Percentiles rank a stretch among this genome's conserved stretches.
Evolutionary conservation across 2,329 filamentous ascomycete species (phyloP).

Genomic region (Parastagonospora avenae): DNA sequence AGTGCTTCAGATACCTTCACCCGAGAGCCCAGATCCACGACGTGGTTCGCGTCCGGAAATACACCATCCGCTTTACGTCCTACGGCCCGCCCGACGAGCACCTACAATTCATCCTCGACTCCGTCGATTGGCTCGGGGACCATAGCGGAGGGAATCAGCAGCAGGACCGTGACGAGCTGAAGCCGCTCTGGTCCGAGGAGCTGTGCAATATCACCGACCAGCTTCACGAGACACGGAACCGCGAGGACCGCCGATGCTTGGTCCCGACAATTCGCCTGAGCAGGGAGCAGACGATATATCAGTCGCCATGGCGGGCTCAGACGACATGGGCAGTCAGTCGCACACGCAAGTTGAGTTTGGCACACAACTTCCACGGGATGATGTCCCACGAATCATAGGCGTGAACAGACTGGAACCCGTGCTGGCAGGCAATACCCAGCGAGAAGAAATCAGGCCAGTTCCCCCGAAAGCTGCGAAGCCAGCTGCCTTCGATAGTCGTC

Average conservation of each 20-base stretch:
- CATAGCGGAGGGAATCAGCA: neutral
- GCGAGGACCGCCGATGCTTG: constrained; percentile 25
- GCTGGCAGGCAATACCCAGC: constrained; percentile 24
- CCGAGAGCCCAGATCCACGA: constrained; percentile 5
- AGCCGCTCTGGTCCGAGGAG: constrained; percentile 11
- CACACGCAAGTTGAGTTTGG: constrained; percentile 28
- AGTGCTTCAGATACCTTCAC: constrained; percentile 14
- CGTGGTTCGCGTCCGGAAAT: constrained; percentile 26
- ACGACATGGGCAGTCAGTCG: constrained; percentile 19
- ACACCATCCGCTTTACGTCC: constrained; percentile 30
- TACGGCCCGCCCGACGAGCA: constrained; percentile 31
- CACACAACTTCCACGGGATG: constrained; percentile 21
- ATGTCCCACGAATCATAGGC: constrained; percentile 14
- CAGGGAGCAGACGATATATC: constrained; percentile 16
- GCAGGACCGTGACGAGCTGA: neutral
- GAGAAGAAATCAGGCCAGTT: constrained; percentile 10
- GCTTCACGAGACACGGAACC: constrained; percentile 16
- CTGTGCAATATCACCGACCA: constrained; percentile 8
- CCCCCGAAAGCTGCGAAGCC: constrained; percentile 3
- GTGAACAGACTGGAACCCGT: constrained; percentile 23
- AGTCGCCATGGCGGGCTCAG: neutral
- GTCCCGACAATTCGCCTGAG: constrained; percentile 1
- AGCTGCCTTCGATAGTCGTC: neutral
- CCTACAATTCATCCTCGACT: constrained; percentile 28
- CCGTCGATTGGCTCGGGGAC: constrained; percentile 18